Percentiles rank a stretch among this genome's conserved stretches.
These are phyloP conservation scores for Lathyrus oleraceus DNA, from an alignment of 306 rosid genomes.

Conservation along the genomic window DNA sequence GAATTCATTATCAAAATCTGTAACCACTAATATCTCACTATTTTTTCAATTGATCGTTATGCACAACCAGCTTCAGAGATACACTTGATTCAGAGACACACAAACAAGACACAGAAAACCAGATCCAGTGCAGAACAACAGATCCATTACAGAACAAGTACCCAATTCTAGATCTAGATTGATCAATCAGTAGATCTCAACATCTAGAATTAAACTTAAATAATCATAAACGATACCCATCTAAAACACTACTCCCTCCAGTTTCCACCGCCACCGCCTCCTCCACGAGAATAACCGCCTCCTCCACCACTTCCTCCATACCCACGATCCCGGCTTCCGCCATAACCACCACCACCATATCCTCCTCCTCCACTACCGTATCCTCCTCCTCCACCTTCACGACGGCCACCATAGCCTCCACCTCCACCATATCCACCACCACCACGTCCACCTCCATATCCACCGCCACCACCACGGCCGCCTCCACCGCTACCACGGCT, in stretches of 20 bases:
- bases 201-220: neutral
- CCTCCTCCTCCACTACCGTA: neutral
- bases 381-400: slow-evolving; percentile 30
- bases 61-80: neutral
- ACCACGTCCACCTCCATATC: slow-evolving; percentile 25
- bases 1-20: neutral
- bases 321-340: slow-evolving; percentile 5
- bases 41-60: neutral
- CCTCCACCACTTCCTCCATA: slow-evolving; percentile 31
- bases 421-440: slow-evolving; percentile 15
- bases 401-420: neutral
- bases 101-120: neutral
- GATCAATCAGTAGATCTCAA: neutral
- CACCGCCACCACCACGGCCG: slow-evolving; percentile 17
- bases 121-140: neutral
- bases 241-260: slow-evolving; percentile 60
- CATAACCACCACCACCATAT: neutral
- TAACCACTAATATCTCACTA: neutral
- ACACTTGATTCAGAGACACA: neutral
- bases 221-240: neutral
- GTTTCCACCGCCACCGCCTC: slow-evolving; percentile 38
- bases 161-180: neutral
- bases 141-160: neutral
- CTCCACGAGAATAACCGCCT: slow-evolving; percentile 41
- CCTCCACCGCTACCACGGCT: slow-evolving; percentile 50